A percentile compares a stretch with the other conserved stretches of the same genome.
Evolutionary conservation across 805 yeast genomes (phyloP).

Genomic region (Ascoidea tarda): DNA sequence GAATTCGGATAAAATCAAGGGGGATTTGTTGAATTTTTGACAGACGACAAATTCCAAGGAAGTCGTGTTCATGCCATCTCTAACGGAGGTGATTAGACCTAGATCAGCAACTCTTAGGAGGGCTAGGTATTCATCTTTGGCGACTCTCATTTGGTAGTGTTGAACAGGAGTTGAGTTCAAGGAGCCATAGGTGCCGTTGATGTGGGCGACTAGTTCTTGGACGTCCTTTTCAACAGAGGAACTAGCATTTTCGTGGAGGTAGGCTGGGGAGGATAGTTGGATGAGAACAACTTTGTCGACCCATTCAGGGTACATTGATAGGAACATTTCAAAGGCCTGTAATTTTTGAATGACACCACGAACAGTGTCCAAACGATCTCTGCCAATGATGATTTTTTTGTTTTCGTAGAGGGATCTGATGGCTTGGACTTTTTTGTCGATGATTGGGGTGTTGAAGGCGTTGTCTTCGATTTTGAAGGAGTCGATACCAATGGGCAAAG

Average conservation of each 20-base stretch:
- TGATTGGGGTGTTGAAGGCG: slow-evolving; percentile 23
- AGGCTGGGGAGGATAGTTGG: slow-evolving; percentile 81
- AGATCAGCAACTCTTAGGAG: slow-evolving; percentile 80
- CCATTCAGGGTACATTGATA: slow-evolving; percentile 91
- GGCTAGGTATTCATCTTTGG: slow-evolving; percentile 80
- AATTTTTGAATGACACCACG: slow-evolving; percentile 90
- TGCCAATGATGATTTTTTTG: slow-evolving; percentile 76
- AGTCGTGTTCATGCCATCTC: slow-evolving; percentile 96
- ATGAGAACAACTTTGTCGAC: slow-evolving; percentile 72
- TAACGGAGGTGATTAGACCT: slow-evolving; percentile 75
- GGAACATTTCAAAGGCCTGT: slow-evolving; percentile 78
- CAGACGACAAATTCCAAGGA: slow-evolving; percentile 86
- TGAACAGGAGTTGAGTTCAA: slow-evolving; percentile 79
- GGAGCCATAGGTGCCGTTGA: slow-evolving; percentile 76
- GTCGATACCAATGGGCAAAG: slow-evolving; percentile 86
- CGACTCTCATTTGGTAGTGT: slow-evolving; percentile 84
- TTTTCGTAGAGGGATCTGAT: slow-evolving; percentile 48
- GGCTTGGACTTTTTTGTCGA: slow-evolving; percentile 51
- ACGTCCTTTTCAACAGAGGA: slow-evolving; percentile 56
- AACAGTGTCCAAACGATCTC: slow-evolving; percentile 85
- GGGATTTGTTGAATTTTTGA: slow-evolving; percentile 55
- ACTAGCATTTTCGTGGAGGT: slow-evolving; percentile 26
- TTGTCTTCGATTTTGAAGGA: slow-evolving; percentile 52
- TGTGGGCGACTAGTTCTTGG: slow-evolving; percentile 64
- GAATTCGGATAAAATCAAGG: slow-evolving; percentile 82